Base-by-base conservation (phyloP, 2,329 filamentous ascomycete genomes). In the Penicillium paneum region DNA sequence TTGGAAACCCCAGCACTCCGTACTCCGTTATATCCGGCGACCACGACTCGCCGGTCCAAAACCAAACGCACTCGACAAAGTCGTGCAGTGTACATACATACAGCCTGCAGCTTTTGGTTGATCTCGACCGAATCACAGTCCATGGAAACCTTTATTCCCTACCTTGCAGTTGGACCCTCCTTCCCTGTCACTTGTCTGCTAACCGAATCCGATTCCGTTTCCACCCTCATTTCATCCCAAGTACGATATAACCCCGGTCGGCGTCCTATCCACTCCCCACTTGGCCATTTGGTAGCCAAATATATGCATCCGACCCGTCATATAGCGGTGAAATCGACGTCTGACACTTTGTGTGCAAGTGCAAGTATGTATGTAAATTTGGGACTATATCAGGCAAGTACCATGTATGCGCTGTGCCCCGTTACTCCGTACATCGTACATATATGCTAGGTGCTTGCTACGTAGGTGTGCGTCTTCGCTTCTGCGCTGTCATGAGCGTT, bases 261-360 rank as follows among this genome's bases (percentile, higher is more conserved):
- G 28, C 19, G 40, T 42, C 40, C 8, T 19, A 11, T 13, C 11
- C 41, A 31, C 26, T n/a, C 42, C 41, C 42, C 28, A 44, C 28
- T 32, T 11, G 2, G 42, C 13, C 12, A 21, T 12, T 32, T 13
- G 17, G 29, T 31, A 49, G 28, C 36, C 34, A 28, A 10, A 21
- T 38, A 29, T 39, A 5, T 26, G 52, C 52, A 50, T 54, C 56
- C 55, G 64, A 68, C 59, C 41, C 61, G 66, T 69, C 66, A 69
- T 56, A 68, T 69, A 55, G 67, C 67, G 66, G 67, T 69, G 66
- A 65, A 66, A 55, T 58, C 24, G 21, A n/a, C 35, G 15, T 24
- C 29, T 43, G 19, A 28, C 32, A 47, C 35, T 48, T 39, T 13
- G 34, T 19, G 29, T 8, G 5, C 8, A 11, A 8, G 1, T 4